A percentile compares a stretch with the other conserved stretches of the same genome.
These are phyloP conservation scores for Rhodotorula sp. DNA, from an alignment of 1,284 basidiomycete species.

Conservation along the genomic window DNA sequence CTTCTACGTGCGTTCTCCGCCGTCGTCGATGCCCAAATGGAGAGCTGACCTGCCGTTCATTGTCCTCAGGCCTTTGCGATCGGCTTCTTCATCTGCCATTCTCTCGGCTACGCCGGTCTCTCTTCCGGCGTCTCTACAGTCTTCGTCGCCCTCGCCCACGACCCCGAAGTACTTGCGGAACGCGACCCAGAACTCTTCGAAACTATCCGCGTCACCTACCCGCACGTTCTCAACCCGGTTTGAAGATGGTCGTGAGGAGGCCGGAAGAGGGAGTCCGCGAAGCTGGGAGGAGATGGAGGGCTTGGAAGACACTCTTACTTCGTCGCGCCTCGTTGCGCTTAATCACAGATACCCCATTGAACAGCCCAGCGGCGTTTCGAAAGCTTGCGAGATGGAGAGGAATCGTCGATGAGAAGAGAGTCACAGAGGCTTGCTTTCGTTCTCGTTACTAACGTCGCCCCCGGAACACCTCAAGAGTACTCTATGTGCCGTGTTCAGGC, in stretches of 20 bases:
- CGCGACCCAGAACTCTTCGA: constrained; percentile 70
- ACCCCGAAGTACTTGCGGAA: constrained; percentile 57
- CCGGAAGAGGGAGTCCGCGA: too few species aligned
- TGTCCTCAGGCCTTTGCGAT: constrained; percentile 43
- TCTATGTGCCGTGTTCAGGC: too few species aligned
- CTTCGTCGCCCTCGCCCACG: constrained; percentile 49
- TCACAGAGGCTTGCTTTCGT: too few species aligned
- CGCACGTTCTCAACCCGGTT: constrained; percentile 47
- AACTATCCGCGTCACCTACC: constrained; percentile 51
- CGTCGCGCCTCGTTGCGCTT: too few species aligned
- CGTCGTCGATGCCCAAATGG: constrained; percentile 15
- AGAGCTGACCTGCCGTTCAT: not conserved
- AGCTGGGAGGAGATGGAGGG: too few species aligned
- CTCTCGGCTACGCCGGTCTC: constrained; percentile 39
- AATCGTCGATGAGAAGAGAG: too few species aligned
- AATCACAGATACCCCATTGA: too few species aligned
- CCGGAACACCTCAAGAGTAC: too few species aligned
- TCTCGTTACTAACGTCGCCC: too few species aligned
- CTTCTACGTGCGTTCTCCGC: constrained; percentile 36
- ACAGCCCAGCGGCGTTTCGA: too few species aligned
- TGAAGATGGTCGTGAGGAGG: not conserved
- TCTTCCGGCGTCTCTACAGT: constrained; percentile 44
- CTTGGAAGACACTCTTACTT: too few species aligned
- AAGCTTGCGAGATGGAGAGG: too few species aligned
- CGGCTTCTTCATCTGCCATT: constrained; percentile 49